A percentile compares a stretch with the other conserved stretches of the same genome.
phyloP scores from a whole-genome alignment of 2,329 filamentous ascomycete species.

The Cladosporium oxysporum region DNA sequence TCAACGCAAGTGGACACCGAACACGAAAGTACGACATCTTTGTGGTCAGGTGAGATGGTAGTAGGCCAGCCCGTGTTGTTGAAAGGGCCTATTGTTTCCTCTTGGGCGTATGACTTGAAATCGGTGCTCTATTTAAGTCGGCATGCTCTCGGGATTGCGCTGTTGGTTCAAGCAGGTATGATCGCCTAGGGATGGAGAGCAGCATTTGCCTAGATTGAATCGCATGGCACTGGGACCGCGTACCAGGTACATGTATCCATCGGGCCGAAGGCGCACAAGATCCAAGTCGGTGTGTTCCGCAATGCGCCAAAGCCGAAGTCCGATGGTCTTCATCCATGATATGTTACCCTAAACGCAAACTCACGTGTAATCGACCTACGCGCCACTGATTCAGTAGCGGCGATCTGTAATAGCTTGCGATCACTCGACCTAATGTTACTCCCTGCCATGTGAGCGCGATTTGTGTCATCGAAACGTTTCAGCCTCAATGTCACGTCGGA shows the following conservation, averaged over 20 bases:
- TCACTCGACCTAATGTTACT: too few species aligned
- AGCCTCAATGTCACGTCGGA: neutral
- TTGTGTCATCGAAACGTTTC: neutral
- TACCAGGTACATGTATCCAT: neutral
- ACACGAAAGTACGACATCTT: neutral
- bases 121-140: neutral
- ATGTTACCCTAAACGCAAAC: neutral
- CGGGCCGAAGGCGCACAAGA: neutral
- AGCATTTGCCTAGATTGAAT: neutral
- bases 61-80: neutral
- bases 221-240: neutral
- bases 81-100: neutral
- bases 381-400: neutral
- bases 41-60: neutral
- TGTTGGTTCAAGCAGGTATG: neutral
- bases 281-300: neutral
- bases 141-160: neutral
- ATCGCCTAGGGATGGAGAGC: neutral
- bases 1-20: neutral
- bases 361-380: neutral
- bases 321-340: neutral
- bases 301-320: slow-evolving; percentile 16
- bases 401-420: neutral
- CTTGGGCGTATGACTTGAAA: neutral
- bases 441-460: neutral